Base-by-base conservation (phyloP, 768 basidiomycete genomes). In the Epithele typhae region DNA sequence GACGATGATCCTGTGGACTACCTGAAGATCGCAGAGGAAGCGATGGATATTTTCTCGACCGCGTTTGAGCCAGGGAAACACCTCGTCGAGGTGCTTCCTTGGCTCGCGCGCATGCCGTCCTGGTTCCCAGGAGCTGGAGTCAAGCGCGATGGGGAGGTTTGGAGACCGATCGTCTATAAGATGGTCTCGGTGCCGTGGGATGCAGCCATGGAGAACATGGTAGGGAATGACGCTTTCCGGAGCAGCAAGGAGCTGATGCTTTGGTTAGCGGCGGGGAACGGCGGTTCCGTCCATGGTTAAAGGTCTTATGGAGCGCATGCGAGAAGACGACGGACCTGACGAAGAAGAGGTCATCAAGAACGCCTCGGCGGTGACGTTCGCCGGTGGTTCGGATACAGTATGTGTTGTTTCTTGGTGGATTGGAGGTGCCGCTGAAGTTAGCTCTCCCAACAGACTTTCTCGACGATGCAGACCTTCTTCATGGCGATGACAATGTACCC, bases 401-500 rank as follows among this genome's bases (percentile, higher is more conserved):
- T n/a, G n/a, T n/a, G n/a, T n/a, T n/a, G n/a, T n/a, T n/a, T n/a
- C n/a, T n/a, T n/a, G n/a, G n/a, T n/a, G n/a, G n/a, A n/a, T n/a
- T n/a, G n/a, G n/a, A n/a, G n/a, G n/a, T n/a, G n/a, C n/a, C n/a
- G n/a, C n/a, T n/a, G n/a, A n/a, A n/a, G n/a, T n/a, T n/a, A n/a
- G 24, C 17, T 23, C 38, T 18, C 4, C 37, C 7, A 19, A n/a
- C 52, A 62, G 62, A 60, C 56, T 3, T 51, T 49, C 2, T 53
- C 59, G 4, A 33, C 55, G 7, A 35, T 59, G 1, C 43, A 45
- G 18, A 47, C 53, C 3, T 59, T 65, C 48, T 51, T 59, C 33
- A 49, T 62, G 12, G 56, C 58, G 1, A 59, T 62, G 56, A 49
- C 54, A 2, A 41, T 54, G 9, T 47, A 57, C 40, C 66, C 65